A percentile compares a stretch with the other conserved stretches of the same genome.
Evolutionary conservation across 108 stramenopile genomes (phyloP).

Genomic region (Cyclotella baltica): DNA sequence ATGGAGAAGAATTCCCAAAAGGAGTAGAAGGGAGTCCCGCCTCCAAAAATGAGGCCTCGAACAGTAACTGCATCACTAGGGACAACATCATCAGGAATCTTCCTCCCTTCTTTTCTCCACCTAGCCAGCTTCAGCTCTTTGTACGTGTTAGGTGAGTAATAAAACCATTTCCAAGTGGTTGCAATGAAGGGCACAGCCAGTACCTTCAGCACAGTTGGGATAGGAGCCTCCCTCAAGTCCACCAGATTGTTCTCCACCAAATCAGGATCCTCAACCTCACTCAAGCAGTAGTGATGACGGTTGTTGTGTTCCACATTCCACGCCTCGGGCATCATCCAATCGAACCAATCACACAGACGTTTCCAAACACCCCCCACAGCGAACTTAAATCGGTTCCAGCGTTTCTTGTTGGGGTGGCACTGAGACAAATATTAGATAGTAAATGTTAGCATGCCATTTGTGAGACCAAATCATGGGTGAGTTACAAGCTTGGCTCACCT

Average conservation of each 20-base stretch:
- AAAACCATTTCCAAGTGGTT: conserved; percentile 91
- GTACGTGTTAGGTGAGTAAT: conserved; percentile 94
- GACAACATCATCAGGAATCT: conserved; percentile 66
- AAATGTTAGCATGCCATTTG: no score
- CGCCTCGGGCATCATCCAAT: conserved; percentile 93
- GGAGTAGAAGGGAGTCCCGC: conserved; percentile 66
- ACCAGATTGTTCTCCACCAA: conserved; percentile 86
- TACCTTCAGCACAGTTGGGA: conserved; percentile 71
- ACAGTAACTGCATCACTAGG: conserved; percentile 79
- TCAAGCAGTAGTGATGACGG: conserved; percentile 88
- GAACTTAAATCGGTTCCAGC: conserved; percentile 84
- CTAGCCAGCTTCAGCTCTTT: conserved; percentile 86
- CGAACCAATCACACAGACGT: conserved; percentile 85
- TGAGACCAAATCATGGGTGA: no score
- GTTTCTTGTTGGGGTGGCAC: conserved; percentile 76
- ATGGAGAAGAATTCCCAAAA: conserved; percentile 66
- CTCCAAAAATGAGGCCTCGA: conserved; percentile 47
- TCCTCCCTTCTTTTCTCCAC: conserved; percentile 59
- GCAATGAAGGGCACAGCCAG: conserved; percentile 58
- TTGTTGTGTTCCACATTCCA: conserved; percentile 96
- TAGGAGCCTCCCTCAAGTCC: conserved; percentile 62
- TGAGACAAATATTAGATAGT: no score
- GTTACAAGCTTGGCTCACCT: no score
- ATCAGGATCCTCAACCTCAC: conserved; percentile 87
- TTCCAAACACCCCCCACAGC: conserved; percentile 71